Evolutionary conservation across 768 basidiomycete species (phyloP).

Genomic region (Tricholoma flavovirens): DNA sequence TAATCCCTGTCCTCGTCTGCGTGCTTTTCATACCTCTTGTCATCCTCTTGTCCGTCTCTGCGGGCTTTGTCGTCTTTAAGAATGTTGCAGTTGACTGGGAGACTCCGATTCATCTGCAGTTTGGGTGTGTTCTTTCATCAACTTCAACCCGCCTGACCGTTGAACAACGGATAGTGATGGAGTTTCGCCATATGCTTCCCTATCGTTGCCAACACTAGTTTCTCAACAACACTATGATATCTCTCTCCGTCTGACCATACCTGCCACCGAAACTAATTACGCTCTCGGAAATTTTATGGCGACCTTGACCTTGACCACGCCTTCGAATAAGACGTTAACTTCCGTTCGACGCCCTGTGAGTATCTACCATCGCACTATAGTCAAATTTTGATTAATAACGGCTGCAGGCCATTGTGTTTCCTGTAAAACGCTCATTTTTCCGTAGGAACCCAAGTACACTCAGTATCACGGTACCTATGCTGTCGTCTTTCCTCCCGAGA

Average conservation of each 20-base stretch:
- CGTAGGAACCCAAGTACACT: constrained; percentile 36
- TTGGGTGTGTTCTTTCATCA: constrained; percentile 50
- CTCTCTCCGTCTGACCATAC: constrained; percentile 59
- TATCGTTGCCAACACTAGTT: constrained; percentile 44
- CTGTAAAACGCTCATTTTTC: constrained; percentile 35
- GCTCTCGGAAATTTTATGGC: constrained; percentile 86
- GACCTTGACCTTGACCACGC: constrained; percentile 50
- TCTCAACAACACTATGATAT: constrained; percentile 71
- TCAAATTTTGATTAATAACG: neutral
- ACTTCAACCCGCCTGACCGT: neutral
- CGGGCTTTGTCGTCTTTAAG: constrained; percentile 73
- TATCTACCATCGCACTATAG: constrained; percentile 8
- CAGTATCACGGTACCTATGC: constrained; percentile 48
- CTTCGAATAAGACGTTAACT: constrained; percentile 58
- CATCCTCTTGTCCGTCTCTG: constrained; percentile 52
- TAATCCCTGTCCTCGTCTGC: constrained; percentile 63
- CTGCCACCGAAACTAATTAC: constrained; percentile 59
- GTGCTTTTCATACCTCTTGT: constrained; percentile 58
- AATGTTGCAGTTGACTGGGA: constrained; percentile 69
- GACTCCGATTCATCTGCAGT: constrained; percentile 64
- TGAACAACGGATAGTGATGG: constrained; percentile 46
- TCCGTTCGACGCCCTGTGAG: constrained; percentile 62
- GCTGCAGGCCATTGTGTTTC: constrained; percentile 53
- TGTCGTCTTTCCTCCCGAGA: constrained; percentile 47
- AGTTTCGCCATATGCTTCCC: constrained; percentile 54